Conservation (phyloP, 768 basidiomycete genomes). For the Naganishia vishniacii region DNA sequence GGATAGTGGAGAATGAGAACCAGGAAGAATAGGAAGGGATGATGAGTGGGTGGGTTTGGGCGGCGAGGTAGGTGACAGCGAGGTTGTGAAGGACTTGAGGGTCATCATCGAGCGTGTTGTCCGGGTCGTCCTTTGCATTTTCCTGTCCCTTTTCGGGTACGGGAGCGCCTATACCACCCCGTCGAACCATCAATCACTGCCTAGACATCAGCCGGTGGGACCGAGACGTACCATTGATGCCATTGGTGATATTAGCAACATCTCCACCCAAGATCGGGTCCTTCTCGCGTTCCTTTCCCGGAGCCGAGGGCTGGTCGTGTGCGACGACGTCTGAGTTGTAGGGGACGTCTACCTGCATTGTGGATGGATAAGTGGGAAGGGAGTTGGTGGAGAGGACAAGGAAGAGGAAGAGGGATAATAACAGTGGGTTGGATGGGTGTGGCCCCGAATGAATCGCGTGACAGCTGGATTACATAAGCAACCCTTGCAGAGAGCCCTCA, state of each 20-base stretch:
- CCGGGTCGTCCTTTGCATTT: constrained; percentile 14
- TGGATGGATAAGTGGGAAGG: background rate
- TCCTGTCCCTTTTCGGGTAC: too few relatives aligned
- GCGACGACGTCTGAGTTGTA: constrained; percentile 35
- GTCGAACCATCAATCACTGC: too few relatives aligned
- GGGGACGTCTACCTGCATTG: constrained; percentile 20
- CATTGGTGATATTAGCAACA: constrained; percentile 62
- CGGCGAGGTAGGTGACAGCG: constrained; percentile 75
- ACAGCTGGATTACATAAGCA: too few relatives aligned
- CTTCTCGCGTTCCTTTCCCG: constrained; percentile 80
- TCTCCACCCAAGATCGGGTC: constrained; percentile 75
- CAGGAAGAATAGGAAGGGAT: constrained; percentile 96
- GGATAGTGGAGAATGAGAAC: constrained; percentile 94
- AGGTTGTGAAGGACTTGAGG: constrained; percentile 55
- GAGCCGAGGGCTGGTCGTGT: constrained; percentile 66
- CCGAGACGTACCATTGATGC: constrained; percentile 24
- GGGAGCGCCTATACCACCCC: too few relatives aligned
- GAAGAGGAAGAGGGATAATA: background rate
- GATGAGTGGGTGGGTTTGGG: constrained; percentile 93
- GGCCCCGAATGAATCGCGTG: background rate
- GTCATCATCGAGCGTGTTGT: constrained; percentile 69
- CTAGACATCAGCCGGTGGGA: too few relatives aligned
- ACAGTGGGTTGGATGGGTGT: background rate
- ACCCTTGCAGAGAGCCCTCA: too few relatives aligned
- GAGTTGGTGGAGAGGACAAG: background rate